These are phyloP conservation scores for Didymosphaeria variabile DNA, from an alignment of 2,329 filamentous ascomycete genomes.

Conservation along the genomic window DNA sequence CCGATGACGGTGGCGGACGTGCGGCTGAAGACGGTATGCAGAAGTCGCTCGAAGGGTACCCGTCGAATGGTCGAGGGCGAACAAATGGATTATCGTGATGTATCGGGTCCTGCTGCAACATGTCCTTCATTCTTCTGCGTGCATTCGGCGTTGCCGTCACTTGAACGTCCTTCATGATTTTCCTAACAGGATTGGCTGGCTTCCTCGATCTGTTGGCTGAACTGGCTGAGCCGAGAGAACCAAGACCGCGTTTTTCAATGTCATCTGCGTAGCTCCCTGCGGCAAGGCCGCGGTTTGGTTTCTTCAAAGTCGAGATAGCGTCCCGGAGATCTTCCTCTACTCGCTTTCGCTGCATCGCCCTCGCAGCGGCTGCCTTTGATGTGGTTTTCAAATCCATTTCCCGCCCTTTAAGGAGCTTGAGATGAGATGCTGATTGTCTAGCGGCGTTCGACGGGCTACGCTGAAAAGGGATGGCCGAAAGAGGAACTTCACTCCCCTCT, in stretches of 20 bases:
- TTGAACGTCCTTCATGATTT: conserved; percentile 46
- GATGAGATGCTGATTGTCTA: conserved; percentile 50
- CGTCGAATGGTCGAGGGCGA: conserved; percentile 25
- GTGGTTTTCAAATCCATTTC: conserved; percentile 65
- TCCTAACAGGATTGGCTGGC: conserved; percentile 37
- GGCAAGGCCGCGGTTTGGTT: conserved; percentile 76
- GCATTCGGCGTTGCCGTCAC: conserved; percentile 56
- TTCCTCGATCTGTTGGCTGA: conserved; percentile 39
- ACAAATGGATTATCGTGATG: conserved; percentile 39
- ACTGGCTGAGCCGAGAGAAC: conserved; percentile 28
- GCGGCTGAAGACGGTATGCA: conserved; percentile 53
- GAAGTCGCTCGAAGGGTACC: conserved; percentile 40
- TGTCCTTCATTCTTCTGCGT: conserved; percentile 41
- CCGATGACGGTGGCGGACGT: conserved; percentile 34
- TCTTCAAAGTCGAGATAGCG: conserved; percentile 77
- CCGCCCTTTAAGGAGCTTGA: conserved; percentile 59
- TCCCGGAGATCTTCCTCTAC: conserved; percentile 76
- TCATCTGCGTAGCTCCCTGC: conserved; percentile 73
- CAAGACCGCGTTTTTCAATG: conserved; percentile 64
- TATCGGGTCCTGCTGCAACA: conserved; percentile 42
- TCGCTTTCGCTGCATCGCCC: conserved; percentile 70
- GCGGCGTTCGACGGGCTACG: conserved; percentile 53
- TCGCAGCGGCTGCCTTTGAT: conserved; percentile 63
- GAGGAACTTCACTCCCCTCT: conserved; percentile 69
- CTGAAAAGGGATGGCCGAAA: conserved; percentile 61